Conservation (phyloP, 2,329 filamentous ascomycete genomes). For the Fusarium nelsonii region DNA sequence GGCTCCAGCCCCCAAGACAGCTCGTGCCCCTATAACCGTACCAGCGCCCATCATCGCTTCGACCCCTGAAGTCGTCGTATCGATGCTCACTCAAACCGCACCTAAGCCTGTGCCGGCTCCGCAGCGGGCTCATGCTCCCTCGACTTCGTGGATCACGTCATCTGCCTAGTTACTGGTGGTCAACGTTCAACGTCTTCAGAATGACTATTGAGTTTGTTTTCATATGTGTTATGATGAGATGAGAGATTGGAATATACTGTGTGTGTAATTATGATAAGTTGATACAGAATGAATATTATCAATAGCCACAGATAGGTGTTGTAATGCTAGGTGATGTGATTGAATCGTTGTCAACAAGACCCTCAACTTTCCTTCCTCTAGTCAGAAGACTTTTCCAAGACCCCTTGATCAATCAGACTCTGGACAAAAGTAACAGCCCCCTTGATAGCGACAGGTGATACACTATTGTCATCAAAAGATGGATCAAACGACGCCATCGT, state of each 20-base stretch:
- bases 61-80: constrained; percentile 25
- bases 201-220: neutral
- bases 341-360: no score
- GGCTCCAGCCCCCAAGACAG: constrained; percentile 22
- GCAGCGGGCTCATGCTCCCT: constrained; percentile 11
- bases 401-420: constrained; percentile 22
- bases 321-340: neutral
- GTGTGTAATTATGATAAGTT: neutral
- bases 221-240: constrained; percentile 10
- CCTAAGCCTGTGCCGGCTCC: constrained; percentile 29
- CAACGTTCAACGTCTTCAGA: neutral
- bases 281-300: neutral
- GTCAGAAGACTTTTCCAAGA: neutral
- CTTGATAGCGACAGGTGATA: constrained; percentile 38
- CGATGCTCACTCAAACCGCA: constrained; percentile 12
- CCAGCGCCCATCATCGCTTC: constrained; percentile 23
- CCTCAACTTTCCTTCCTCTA: no score
- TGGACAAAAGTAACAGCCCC: constrained; percentile 27
- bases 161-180: constrained; percentile 10
- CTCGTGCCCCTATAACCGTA: constrained; percentile 17
- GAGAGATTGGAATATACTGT: neutral
- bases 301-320: neutral
- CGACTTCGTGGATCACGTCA: constrained; percentile 13
- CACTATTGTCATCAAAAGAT: constrained; percentile 31
- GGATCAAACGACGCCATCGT: constrained; percentile 44